These are phyloP conservation scores for Penicillium sp. DNA, from an alignment of 2,329 filamentous ascomycete species.

Conservation along the genomic window DNA sequence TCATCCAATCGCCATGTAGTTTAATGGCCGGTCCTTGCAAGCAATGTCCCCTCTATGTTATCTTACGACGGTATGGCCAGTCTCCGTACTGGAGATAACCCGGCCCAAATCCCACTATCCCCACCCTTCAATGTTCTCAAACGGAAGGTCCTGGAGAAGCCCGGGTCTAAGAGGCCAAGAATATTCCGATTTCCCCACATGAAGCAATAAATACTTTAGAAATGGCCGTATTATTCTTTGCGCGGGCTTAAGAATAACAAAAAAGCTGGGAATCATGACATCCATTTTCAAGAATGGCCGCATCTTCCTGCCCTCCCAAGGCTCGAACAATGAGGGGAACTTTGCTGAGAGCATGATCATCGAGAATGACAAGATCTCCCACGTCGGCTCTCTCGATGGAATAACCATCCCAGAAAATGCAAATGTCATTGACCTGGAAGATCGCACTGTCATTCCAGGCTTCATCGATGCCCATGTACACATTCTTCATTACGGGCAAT, in stretches of 20 bases:
- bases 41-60: background rate
- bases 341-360: conserved; percentile 42
- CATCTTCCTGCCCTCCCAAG: conserved; percentile 28
- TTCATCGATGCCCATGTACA: conserved; percentile 54
- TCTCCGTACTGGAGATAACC: background rate
- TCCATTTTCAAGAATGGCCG: conserved; percentile 35
- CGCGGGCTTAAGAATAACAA: background rate
- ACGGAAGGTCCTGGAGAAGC: conserved; percentile 16
- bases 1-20: conserved; percentile 3
- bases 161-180: background rate
- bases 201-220: conserved; percentile 9
- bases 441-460: conserved; percentile 43
- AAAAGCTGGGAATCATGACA: conserved; percentile 14
- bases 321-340: conserved; percentile 3
- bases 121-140: background rate
- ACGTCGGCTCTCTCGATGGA: conserved; percentile 41
- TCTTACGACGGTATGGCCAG: background rate
- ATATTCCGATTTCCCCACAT: conserved; percentile 3
- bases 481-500: conserved; percentile 50
- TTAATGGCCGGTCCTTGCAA: conserved; percentile 4
- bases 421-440: conserved; percentile 34
- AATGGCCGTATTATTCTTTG: background rate
- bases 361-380: conserved; percentile 40
- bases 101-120: background rate
- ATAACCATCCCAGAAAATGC: conserved; percentile 21